Conservation (phyloP, 768 basidiomycete species). For the Leucosporidium scottii region DNA sequence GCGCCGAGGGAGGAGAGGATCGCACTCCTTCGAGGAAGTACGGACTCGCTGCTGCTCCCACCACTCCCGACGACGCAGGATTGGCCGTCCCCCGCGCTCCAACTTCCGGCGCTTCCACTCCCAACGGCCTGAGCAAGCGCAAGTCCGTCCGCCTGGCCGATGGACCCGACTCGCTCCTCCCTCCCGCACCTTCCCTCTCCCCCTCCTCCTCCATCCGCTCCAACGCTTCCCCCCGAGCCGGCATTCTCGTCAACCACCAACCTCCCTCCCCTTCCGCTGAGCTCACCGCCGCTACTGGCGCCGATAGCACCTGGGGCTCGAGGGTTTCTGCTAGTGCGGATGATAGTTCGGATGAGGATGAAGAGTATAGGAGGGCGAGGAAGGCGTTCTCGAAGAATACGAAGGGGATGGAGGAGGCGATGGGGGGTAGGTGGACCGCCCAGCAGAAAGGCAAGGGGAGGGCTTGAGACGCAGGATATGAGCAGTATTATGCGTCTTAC, state of each 20-base stretch:
- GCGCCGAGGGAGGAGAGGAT: conserved; percentile 14
- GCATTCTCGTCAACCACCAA: conserved; percentile 23
- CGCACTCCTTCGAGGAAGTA: conserved; percentile 11
- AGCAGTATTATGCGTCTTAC: no score
- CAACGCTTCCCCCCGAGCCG: background rate
- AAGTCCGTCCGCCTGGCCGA: conserved; percentile 31
- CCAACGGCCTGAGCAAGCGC: conserved; percentile 13
- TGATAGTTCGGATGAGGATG: conserved; percentile 2
- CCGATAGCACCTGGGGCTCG: conserved; percentile 9
- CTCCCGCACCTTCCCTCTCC: conserved; percentile 1
- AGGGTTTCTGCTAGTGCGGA: conserved; percentile 10
- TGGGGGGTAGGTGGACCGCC: conserved; percentile 2
- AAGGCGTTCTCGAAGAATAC: conserved; percentile 15
- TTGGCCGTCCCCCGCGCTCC: background rate
- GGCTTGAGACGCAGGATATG: background rate
- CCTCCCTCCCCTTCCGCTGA: background rate
- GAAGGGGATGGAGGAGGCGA: conserved; percentile 10
- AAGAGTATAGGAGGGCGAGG: conserved; percentile 21
- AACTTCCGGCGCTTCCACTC: background rate
- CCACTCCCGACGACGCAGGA: background rate
- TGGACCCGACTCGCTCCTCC: background rate
- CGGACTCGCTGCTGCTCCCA: background rate
- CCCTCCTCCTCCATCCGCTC: conserved; percentile 21
- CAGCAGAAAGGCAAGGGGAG: conserved; percentile 22
- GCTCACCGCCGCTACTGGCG: background rate